These are phyloP conservation scores for Colletotrichum eremochloae DNA, from an alignment of 2,329 filamentous ascomycete genomes.

Conservation along the genomic window DNA sequence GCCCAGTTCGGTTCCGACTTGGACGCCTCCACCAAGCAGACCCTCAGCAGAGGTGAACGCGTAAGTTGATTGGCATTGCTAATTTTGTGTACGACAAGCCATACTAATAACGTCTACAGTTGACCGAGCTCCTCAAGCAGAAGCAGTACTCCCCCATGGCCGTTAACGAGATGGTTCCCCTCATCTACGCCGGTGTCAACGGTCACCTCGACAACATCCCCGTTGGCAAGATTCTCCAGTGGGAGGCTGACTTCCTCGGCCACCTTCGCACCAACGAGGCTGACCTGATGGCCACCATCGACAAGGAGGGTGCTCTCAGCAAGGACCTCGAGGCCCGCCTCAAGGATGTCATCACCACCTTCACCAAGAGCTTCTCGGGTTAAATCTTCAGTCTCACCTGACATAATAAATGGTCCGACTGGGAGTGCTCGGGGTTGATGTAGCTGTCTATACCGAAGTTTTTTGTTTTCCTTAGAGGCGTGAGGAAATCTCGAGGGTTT, in stretches of 20 bases:
- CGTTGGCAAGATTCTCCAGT: constrained; percentile 90
- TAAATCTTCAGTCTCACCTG: constrained; percentile 59
- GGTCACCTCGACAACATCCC: constrained; percentile 91
- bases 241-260: constrained; percentile 94
- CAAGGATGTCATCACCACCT: constrained; percentile 80
- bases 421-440: constrained; percentile 50
- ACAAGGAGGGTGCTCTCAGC: constrained; percentile 95
- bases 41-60: constrained; percentile 97
- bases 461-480: constrained; percentile 63
- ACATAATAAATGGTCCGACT: constrained; percentile 47
- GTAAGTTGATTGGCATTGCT: constrained; percentile 64
- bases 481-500: constrained; percentile 59
- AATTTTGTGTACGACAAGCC: background rate
- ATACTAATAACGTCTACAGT: constrained; percentile 56
- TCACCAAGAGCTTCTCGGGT: constrained; percentile 92
- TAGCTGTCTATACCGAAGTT: constrained; percentile 64
- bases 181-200: constrained; percentile 99
- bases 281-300: constrained; percentile 86
- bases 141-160: constrained; percentile 99
- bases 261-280: constrained; percentile 93
- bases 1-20: constrained; percentile 99
- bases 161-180: constrained; percentile 99
- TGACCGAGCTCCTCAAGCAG: constrained; percentile 99
- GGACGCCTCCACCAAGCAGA: constrained; percentile 99
- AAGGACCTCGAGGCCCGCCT: constrained; percentile 91